These are phyloP conservation scores for Chionographis japonica DNA, from an alignment of 106 monocot genomes.

Conservation along the genomic window DNA sequence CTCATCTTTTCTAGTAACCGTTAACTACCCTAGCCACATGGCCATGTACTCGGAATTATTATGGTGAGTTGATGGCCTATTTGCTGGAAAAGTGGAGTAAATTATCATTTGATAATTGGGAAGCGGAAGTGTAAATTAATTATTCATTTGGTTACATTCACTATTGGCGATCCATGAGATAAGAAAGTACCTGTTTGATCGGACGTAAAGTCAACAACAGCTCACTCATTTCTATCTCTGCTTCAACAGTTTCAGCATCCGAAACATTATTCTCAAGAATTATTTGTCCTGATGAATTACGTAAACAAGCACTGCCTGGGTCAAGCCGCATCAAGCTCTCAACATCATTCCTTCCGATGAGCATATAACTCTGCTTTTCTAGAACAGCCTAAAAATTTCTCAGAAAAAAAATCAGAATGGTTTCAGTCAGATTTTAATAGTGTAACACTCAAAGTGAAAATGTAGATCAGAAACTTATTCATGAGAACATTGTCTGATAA, in stretches of 20 bases:
- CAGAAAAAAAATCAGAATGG: conserved; percentile 8
- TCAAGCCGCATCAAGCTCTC: conserved; percentile 86
- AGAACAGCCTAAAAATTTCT: conserved; percentile 67
- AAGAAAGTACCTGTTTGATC: conserved; percentile 85
- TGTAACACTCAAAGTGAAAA: too few relatives aligned
- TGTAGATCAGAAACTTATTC: background rate
- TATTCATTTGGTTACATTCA: too few relatives aligned
- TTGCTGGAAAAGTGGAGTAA: too few relatives aligned
- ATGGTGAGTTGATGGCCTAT: too few relatives aligned
- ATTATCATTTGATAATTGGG: too few relatives aligned
- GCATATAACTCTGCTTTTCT: conserved; percentile 96
- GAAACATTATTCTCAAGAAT: conserved; percentile 31
- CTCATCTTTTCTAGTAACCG: too few relatives aligned
- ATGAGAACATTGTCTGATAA: too few relatives aligned
- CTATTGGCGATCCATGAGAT: too few relatives aligned
- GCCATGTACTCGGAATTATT: too few relatives aligned
- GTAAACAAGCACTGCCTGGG: conserved; percentile 72
- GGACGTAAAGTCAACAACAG: conserved; percentile 69
- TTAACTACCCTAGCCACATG: too few relatives aligned
- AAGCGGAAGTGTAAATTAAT: too few relatives aligned
- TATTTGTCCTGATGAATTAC: conserved; percentile 29
- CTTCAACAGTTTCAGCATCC: conserved; percentile 66
- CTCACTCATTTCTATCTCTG: conserved; percentile 69
- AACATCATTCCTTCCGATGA: conserved; percentile 84
- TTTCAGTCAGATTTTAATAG: too few relatives aligned